Conservation (phyloP, 768 basidiomycete genomes). For the Phaffia australis region DNA sequence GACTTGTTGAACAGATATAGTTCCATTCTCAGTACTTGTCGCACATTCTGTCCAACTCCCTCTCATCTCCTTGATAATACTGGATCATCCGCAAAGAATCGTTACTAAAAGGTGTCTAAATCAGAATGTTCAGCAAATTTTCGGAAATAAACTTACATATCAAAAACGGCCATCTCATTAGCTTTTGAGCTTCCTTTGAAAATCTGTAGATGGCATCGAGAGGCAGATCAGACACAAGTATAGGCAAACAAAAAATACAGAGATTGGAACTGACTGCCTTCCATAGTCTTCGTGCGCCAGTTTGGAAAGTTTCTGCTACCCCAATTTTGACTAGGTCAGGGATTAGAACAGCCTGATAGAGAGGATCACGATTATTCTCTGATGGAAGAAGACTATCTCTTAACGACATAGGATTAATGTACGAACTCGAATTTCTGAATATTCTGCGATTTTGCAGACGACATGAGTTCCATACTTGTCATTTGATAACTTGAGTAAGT, state of each 20-base stretch:
- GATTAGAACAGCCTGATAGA: conserved; percentile 29
- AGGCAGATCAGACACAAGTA: background rate
- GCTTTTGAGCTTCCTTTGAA: conserved; percentile 30
- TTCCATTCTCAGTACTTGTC: conserved; percentile 33
- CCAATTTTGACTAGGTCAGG: conserved; percentile 32
- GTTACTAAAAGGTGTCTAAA: background rate
- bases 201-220: background rate
- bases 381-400: background rate
- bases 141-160: conserved; percentile 25
- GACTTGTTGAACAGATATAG: conserved; percentile 36
- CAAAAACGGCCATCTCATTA: conserved; percentile 30
- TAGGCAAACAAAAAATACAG: too few species aligned
- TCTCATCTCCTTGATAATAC: conserved; percentile 32
- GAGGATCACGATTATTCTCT: background rate
- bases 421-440: conserved; percentile 32
- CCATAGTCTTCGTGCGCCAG: conserved; percentile 36
- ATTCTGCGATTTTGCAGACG: conserved; percentile 33
- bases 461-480: conserved; percentile 37
- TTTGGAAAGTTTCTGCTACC: conserved; percentile 33
- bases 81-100: background rate
- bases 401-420: background rate
- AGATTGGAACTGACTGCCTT: conserved; percentile 30
- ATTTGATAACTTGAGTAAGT: conserved; percentile 33
- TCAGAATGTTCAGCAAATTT: background rate
- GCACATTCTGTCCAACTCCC: conserved; percentile 34